Evolutionary conservation across 176 grass and related monocot species (phyloP), one percentile per base, ranked within the genome.

Genomic region (Raddia guianensis): DNA sequence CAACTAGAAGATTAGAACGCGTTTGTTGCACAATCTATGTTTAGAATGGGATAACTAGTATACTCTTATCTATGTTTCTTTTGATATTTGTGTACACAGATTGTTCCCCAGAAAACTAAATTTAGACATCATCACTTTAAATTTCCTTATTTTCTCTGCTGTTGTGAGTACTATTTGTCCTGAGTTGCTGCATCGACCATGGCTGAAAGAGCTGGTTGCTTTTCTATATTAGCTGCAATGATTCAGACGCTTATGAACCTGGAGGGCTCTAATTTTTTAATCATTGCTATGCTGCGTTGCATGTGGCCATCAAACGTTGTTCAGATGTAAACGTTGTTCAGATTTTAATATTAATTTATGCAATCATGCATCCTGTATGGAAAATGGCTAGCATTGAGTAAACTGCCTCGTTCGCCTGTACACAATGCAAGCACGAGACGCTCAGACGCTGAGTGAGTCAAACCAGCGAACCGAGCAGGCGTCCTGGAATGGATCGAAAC

Each of bases 1-100:
- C 49, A 58, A 50, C 49, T 57, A 46, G 9, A 70, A 70, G 65
- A 68, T 35, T 78, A 78, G 27, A 78, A 65, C 49, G 57, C 6
- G 27, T 52, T 40, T 66, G n/a, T 66, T 52, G 47, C 37, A 40
- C 5, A 52, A 66, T 16, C 3, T 66, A 54, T 66, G 52, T 49
- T 6, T 49, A 32, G 42, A 48, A 76, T 62, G 57, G 7, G 49
- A 47, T 72, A 37, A 12, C 46, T 51, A 52, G 42, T 2, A 2
- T 48, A 48, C 43, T 34, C 3, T 11, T 62, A 7, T 45, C 3
- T 3, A 2, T 44, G 45, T 4, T 75, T 75, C 2, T 43, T 74
- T 54, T 33, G 49, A 37, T 53, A 74, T 44, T 56, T 74, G 15
- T 74, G 8, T 73, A 56, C 35, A n/a, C 70, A 56, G 13, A 57